Conservation (phyloP, 75 land plant species). For the Pinus taeda region DNA sequence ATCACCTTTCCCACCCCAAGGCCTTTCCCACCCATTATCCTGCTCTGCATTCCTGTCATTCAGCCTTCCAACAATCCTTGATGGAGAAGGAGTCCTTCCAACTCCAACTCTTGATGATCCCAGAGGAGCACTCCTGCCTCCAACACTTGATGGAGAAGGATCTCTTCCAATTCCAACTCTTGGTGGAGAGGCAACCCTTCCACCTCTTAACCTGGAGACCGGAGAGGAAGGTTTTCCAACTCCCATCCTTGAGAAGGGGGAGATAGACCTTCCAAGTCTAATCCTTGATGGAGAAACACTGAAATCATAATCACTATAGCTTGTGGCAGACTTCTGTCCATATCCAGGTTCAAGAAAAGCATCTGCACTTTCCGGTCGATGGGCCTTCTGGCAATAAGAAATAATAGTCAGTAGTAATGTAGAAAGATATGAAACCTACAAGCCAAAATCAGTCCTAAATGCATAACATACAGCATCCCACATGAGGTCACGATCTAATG, state of each 20-base stretch:
- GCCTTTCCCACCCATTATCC: slow-evolving; percentile 29
- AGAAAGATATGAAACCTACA: background rate
- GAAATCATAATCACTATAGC: slow-evolving; percentile 24
- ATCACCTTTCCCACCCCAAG: slow-evolving; percentile 16
- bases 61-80: slow-evolving; percentile 14
- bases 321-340: slow-evolving; percentile 22
- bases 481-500: background rate
- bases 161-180: slow-evolving; percentile 10
- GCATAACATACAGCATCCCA: background rate
- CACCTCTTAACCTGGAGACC: slow-evolving; percentile 7
- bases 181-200: slow-evolving; percentile 13
- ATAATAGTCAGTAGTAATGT: background rate
- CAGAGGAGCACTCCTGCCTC: slow-evolving; percentile 3
- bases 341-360: slow-evolving; percentile 29
- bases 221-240: slow-evolving; percentile 11
- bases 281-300: slow-evolving; percentile 17
- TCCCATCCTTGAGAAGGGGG: slow-evolving; percentile 19
- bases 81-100: slow-evolving; percentile 21
- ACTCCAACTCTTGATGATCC: background rate
- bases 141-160: slow-evolving; percentile 22
- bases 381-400: slow-evolving; percentile 2
- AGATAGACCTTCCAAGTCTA: slow-evolving; percentile 7
- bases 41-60: slow-evolving; percentile 23
- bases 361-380: slow-evolving; percentile 23
- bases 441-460: background rate